Conservation (phyloP, 2,329 filamentous ascomycete genomes). For the Fusarium beomiforme region DNA sequence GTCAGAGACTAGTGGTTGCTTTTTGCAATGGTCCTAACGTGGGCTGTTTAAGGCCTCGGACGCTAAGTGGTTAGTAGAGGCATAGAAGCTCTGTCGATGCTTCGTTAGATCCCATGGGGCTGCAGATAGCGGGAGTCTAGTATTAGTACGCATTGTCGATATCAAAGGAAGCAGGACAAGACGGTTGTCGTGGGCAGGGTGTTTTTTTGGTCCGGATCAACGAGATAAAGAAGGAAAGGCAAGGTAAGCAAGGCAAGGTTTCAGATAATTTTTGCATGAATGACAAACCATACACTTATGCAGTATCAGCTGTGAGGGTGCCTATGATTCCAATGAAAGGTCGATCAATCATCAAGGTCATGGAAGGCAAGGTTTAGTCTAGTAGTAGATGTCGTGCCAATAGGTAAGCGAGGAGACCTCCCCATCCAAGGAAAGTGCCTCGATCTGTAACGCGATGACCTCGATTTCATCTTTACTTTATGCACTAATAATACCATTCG, state of each 20-base stretch:
- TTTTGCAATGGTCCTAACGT: constrained; percentile 42
- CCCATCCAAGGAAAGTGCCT: background rate
- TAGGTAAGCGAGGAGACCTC: no score
- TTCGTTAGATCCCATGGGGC: constrained; percentile 10
- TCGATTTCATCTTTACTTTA: background rate
- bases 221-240: background rate
- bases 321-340: constrained; percentile 2
- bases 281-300: background rate
- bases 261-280: constrained; percentile 1
- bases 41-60: constrained; percentile 7
- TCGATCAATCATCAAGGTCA: no score
- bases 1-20: constrained; percentile 28
- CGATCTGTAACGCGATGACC: constrained; percentile 2
- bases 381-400: background rate
- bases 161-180: background rate
- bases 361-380: no score
- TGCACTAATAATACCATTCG: background rate
- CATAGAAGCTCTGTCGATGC: constrained; percentile 8
- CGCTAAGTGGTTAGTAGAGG: constrained; percentile 19
- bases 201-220: background rate
- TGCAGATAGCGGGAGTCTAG: constrained; percentile 16
- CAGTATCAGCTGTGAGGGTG: constrained; percentile 8
- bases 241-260: background rate
- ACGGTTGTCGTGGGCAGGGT: background rate
- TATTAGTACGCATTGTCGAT: background rate